Evolutionary conservation across 768 basidiomycete species (phyloP).

Genomic region (Mrakia blollopis): DNA sequence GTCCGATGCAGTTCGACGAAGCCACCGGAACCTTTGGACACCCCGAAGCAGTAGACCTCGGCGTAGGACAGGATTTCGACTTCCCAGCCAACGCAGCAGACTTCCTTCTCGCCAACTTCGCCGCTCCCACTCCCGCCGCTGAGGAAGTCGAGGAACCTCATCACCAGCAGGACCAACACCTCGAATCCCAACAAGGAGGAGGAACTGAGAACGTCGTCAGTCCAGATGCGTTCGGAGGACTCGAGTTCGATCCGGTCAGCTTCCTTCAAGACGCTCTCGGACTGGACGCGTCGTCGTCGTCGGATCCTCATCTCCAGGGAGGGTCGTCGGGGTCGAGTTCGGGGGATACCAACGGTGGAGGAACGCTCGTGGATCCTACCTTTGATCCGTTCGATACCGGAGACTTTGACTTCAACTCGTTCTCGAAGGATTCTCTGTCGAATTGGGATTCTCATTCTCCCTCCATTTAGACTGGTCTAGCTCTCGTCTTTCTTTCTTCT

Average conservation of each 20-base stretch:
- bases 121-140: constrained; percentile 1
- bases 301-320: background rate
- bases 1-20: constrained; percentile 8
- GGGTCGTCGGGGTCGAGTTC: background rate
- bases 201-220: background rate
- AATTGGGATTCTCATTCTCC: background rate
- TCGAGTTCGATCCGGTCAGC: constrained; percentile 2
- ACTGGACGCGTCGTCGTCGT: background rate
- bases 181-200: background rate
- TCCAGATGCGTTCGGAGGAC: background rate
- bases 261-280: constrained; percentile 3
- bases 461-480: background rate
- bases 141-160: background rate
- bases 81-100: constrained; percentile 15
- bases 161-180: background rate
- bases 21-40: background rate
- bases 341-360: background rate
- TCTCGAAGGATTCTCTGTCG: background rate
- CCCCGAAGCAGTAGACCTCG: background rate
- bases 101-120: constrained; percentile 8
- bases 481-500: background rate
- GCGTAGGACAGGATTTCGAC: background rate
- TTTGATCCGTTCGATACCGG: background rate
- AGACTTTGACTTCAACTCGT: background rate
- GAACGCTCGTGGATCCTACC: background rate